These are phyloP conservation scores for Cyclostephanos tholiformis DNA, from an alignment of 108 stramenopile genomes.

Conservation along the genomic window DNA sequence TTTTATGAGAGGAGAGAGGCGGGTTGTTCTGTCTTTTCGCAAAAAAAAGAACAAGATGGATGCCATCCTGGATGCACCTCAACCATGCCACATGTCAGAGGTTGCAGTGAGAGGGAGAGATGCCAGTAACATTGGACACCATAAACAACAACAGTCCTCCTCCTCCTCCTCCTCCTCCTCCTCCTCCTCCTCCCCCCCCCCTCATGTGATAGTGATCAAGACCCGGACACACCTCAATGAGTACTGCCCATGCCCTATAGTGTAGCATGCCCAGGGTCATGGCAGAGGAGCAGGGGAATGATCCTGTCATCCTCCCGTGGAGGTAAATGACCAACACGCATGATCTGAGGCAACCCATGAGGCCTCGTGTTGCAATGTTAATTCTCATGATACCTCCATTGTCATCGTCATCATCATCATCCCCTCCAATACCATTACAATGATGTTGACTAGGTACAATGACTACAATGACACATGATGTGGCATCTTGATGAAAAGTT, in stretches of 20 bases:
- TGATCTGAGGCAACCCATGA: slow-evolving; percentile 17
- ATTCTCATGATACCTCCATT: too few relatives aligned
- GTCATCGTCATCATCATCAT: neutral
- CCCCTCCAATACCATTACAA: neutral
- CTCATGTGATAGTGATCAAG: too few relatives aligned
- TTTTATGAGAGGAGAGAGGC: too few relatives aligned
- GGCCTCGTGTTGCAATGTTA: neutral
- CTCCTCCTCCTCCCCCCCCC: too few relatives aligned
- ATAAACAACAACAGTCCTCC: neutral
- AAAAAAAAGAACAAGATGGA: too few relatives aligned
- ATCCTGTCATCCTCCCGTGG: slow-evolving; percentile 29
- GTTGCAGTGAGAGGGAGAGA: slow-evolving; percentile 28
- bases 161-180: neutral
- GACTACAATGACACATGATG: too few relatives aligned
- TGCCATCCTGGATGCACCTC: slow-evolving; percentile 19
- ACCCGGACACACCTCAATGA: too few relatives aligned
- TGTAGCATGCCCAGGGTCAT: slow-evolving; percentile 11
- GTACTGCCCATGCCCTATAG: slow-evolving; percentile 4
- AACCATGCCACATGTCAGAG: slow-evolving; percentile 29
- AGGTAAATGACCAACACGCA: slow-evolving; percentile 18
- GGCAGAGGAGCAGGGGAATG: slow-evolving; percentile 15
- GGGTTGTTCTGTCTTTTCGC: too few relatives aligned
- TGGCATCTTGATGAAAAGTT: too few relatives aligned
- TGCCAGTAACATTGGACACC: slow-evolving; percentile 30
- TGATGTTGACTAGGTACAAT: neutral